Base-by-base conservation (phyloP, 331 rosid genomes). In the Phaseolus coccineus region DNA sequence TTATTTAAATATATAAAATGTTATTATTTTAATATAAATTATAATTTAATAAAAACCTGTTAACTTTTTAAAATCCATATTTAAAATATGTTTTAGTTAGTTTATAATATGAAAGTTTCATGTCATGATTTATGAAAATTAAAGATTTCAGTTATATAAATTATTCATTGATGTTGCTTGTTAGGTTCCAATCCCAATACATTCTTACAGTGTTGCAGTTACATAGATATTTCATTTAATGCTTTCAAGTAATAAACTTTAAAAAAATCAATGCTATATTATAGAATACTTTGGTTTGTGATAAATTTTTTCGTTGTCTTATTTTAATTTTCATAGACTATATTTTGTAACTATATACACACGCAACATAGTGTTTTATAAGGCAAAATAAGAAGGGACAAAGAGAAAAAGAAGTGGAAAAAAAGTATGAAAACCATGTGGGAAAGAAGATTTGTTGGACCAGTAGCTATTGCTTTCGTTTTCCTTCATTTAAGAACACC, bases 391-490 rank as follows among this genome's bases (percentile, higher is more conserved):
- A 44, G 13, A 25, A 69, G 58, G 47, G 76, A 71, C 48, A 71
- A 51, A 74, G 22, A 25, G 71, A 47, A 50, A 62, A 74, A 9
- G 25, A 56, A 27, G 62, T 56, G 71, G 76, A 66, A 66, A 78
- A 78, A 37, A 77, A 69, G 78, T 68, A 30, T 81, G 62, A 66
- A 83, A 67, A 79, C 78, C 81, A 79, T 74, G 87, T 83, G 74
- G 35, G 11, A 25, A n/a, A 28, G 66, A 57, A 37, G 78, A 67
- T 70, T 46, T 35, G 35, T 44, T 56, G 59, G 77, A 76, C 84
- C 51, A 55, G 16, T 46, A 14, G 46, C 25, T 3, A 44, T 40
- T 58, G 31, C 58, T 58, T 28, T 67, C 80, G 50, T 3, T 69
- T 55, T 25, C 74, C 55, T 65, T 52, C 78, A 73, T 77, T 81